Conservation (phyloP, 176 grass and related monocot genomes). For the Avena eriantha region DNA sequence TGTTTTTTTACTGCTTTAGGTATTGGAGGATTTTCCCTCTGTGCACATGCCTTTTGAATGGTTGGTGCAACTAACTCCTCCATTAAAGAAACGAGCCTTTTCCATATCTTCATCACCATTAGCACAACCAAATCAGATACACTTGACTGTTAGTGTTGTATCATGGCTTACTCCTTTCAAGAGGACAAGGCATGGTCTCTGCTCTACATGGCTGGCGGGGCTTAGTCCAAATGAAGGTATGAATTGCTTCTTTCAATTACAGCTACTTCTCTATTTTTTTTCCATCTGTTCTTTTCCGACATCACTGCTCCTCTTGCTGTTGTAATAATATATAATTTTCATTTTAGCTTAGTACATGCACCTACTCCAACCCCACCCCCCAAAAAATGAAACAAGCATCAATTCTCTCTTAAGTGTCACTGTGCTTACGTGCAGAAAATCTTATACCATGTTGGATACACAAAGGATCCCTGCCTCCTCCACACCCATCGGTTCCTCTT, state of each 20-base stretch:
- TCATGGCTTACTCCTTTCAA: conserved; percentile 81
- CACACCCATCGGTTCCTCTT: conserved; percentile 68
- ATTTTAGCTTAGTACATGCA: conserved; percentile 16
- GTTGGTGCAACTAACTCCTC: conserved; percentile 90
- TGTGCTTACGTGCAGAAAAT: conserved; percentile 55
- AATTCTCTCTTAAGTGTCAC: conserved; percentile 24
- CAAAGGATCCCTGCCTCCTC: conserved; percentile 64
- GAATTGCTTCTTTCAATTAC: not conserved
- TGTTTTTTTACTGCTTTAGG: conserved; percentile 45
- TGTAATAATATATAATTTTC: not conserved
- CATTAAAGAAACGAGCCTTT: conserved; percentile 93
- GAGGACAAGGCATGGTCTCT: conserved; percentile 72
- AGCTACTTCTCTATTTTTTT: not conserved
- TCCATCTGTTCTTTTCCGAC: conserved; percentile 9
- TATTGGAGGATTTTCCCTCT: conserved; percentile 91
- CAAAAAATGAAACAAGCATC: not conserved
- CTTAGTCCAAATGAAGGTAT: conserved; percentile 67
- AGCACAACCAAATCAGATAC: conserved; percentile 72
- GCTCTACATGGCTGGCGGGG: conserved; percentile 77
- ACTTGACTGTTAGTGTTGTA: conserved; percentile 87
- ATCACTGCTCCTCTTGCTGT: conserved; percentile 5
- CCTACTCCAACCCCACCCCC: not conserved
- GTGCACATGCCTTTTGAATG: conserved; percentile 96
- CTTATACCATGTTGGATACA: conserved; percentile 79
- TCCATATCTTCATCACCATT: conserved; percentile 91